These are phyloP conservation scores for Phytophthora syringae DNA, from an alignment of 352 stramenopile genomes.

Conservation along the genomic window DNA sequence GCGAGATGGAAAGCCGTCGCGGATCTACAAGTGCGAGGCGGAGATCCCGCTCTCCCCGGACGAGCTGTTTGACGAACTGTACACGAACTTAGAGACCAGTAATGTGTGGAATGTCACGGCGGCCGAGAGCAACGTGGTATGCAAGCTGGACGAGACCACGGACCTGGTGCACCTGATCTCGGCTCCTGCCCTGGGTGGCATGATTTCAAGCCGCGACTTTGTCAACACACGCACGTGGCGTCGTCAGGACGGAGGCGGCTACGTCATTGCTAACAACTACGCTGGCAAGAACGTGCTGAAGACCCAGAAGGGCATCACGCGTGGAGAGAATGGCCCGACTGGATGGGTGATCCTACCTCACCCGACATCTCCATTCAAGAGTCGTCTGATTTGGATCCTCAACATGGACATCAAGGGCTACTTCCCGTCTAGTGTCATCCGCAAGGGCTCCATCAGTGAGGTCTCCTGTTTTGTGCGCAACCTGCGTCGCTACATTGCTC, in stretches of 20 bases:
- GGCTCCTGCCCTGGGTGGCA: slow-evolving; percentile 66
- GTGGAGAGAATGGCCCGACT: slow-evolving; percentile 76
- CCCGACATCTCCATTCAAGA: slow-evolving; percentile 78
- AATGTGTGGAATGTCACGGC: slow-evolving; percentile 80
- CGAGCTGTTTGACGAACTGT: slow-evolving; percentile 81
- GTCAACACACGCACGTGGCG: slow-evolving; percentile 80
- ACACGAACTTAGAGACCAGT: slow-evolving; percentile 79
- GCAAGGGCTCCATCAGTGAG: slow-evolving; percentile 82
- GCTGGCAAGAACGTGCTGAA: slow-evolving; percentile 79
- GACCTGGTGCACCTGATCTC: slow-evolving; percentile 78
- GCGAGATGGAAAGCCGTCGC: slow-evolving; percentile 74
- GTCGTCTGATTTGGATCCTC: slow-evolving; percentile 80
- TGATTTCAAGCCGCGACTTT: slow-evolving; percentile 87
- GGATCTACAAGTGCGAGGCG: slow-evolving; percentile 79
- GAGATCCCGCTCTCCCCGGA: slow-evolving; percentile 73
- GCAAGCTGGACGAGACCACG: slow-evolving; percentile 70
- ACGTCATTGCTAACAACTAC: slow-evolving; percentile 68
- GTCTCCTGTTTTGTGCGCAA: slow-evolving; percentile 84
- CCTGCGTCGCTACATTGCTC: slow-evolving; percentile 68
- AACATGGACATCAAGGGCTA: slow-evolving; percentile 90
- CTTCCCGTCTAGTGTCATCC: slow-evolving; percentile 79
- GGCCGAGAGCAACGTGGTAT: slow-evolving; percentile 78
- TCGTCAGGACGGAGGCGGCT: slow-evolving; percentile 70
- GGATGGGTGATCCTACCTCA: slow-evolving; percentile 81
- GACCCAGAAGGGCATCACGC: slow-evolving; percentile 73